These are phyloP conservation scores for Plasmodium knowlesi DNA, from an alignment of 169 alveolate species.

Conservation along the genomic window DNA sequence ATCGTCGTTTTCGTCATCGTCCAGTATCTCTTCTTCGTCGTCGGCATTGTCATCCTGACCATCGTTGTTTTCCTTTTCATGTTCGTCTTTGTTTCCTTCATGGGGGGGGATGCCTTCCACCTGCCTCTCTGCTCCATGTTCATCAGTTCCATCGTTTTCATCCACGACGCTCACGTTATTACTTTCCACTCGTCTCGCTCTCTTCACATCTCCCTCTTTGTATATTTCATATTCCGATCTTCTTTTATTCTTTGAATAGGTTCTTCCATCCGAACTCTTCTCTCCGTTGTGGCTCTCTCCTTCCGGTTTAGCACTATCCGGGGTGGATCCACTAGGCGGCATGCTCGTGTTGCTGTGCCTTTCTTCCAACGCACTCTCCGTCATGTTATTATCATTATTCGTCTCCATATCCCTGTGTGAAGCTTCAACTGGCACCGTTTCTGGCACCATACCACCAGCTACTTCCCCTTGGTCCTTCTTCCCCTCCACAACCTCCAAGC, in stretches of 20 bases:
- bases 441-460: neutral
- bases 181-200: neutral
- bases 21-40: conserved; percentile 3
- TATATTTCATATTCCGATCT: neutral
- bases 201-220: neutral
- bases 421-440: neutral
- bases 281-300: neutral
- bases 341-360: neutral
- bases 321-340: neutral
- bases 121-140: neutral
- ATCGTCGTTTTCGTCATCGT: neutral
- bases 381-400: no score
- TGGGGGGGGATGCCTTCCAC: neutral
- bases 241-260: neutral
- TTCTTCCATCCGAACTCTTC: neutral
- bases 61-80: conserved; percentile 3
- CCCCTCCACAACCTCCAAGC: neutral
- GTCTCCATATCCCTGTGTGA: neutral
- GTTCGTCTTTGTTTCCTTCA: neutral
- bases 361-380: neutral
- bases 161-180: neutral
- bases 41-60: conserved; percentile 26
- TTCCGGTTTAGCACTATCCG: neutral
- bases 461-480: neutral
- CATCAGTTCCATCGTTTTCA: neutral